Conservation (phyloP, 2,329 filamentous ascomycete species). For the Leptographium wingfieldii region DNA sequence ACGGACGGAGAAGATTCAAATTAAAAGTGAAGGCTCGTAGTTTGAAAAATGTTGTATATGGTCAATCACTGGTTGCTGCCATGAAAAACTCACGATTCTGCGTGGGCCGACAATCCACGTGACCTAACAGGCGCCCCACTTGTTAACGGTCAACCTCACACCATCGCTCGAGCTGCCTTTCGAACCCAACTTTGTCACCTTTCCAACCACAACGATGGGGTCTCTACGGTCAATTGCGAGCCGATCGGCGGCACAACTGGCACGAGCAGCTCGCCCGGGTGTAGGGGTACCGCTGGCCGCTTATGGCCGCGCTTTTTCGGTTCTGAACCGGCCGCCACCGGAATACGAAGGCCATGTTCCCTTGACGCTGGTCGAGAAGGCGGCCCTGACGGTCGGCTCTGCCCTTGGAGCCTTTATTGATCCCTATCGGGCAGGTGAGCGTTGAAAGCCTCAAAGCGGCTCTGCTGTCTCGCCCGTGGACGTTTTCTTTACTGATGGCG, state of each 20-base stretch:
- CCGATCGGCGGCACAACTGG: background rate
- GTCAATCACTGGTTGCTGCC: too few relatives aligned
- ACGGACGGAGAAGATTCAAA: too few relatives aligned
- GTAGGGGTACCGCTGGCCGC: background rate
- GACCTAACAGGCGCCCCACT: background rate
- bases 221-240: conserved; percentile 3
- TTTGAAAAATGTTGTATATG: too few relatives aligned
- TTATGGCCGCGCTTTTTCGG: conserved; percentile 46
- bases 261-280: background rate
- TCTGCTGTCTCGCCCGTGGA: background rate
- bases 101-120: background rate
- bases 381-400: conserved; percentile 54
- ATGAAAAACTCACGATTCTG: background rate
- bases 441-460: background rate
- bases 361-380: conserved; percentile 64
- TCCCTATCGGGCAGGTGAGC: conserved; percentile 62
- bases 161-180: background rate
- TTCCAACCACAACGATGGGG: background rate
- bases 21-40: too few relatives aligned
- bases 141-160: background rate
- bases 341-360: conserved; percentile 92
- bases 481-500: background rate
- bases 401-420: conserved; percentile 54
- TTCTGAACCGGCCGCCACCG: conserved; percentile 70
- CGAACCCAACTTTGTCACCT: background rate